Percentiles rank a stretch among this genome's conserved stretches.
Conservation (phyloP, 768 basidiomycete species). For the Chalciporus sphaerocephalus region DNA sequence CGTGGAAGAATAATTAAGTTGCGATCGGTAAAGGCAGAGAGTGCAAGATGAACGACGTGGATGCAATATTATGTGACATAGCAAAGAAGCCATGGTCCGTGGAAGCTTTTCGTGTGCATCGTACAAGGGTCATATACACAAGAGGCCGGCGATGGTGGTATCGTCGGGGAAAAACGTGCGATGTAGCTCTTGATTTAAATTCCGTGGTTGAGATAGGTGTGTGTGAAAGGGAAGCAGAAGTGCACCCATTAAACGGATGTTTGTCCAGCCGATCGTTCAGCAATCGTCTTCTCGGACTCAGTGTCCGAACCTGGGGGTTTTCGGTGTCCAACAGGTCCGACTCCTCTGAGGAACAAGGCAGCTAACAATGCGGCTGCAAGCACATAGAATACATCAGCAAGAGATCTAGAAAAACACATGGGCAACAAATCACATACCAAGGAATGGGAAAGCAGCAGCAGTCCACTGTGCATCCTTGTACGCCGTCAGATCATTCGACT, state of each 20-base stretch:
- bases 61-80: neutral
- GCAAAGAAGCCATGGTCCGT: neutral
- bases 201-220: too few species aligned
- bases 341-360: constrained; percentile 36
- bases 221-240: too few species aligned
- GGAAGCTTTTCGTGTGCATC: constrained; percentile 7
- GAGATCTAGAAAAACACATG: neutral
- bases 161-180: neutral
- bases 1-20: too few species aligned
- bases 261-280: neutral
- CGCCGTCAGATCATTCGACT: constrained; percentile 38
- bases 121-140: constrained; percentile 1
- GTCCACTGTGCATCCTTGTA: constrained; percentile 68
- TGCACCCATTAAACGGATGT: neutral
- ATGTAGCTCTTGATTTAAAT: too few species aligned
- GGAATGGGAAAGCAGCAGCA: constrained; percentile 53
- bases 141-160: neutral
- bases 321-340: constrained; percentile 38
- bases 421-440: constrained; percentile 36
- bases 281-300: constrained; percentile 23
- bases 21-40: neutral
- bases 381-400: neutral
- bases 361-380: constrained; percentile 30
- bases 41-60: neutral
- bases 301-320: constrained; percentile 4